Evolutionary conservation across 1,139 yeast species (phyloP), one percentile per base, ranked within the genome.

Genomic region (Yamadazyma taylorii): DNA sequence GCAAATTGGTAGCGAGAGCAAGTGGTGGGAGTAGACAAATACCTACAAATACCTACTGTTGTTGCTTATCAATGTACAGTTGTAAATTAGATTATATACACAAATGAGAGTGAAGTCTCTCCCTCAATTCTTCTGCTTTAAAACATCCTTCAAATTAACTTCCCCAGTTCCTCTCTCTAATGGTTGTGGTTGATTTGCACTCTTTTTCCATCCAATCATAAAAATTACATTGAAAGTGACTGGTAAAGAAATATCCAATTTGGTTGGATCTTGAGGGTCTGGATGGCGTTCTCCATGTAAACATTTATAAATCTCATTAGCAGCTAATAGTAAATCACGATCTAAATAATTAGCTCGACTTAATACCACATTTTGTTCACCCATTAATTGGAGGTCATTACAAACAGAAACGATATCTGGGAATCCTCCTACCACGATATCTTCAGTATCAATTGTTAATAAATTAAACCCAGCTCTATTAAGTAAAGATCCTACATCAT

Each of bases 161-260:
- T 81, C 77, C 1, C 82, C 95, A 12, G 82, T 55, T 1, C 95
- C 95, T 45, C 95, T 67, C 38, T 75, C 73, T 46, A 85, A 69
- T 1, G 95, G 94, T 52, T 81, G 68, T 3, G 89, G 89, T 53
- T 85, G 88, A 37, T 60, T 56, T 5, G 72, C 75, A 41, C 86
- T 75, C 48, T 82, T 81, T 58, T 85, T 87, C 96, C 96, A 87
- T 1, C 95, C 96, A 56, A 87, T 85, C 87, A 87, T 81, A 55
- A 81, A 83, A 14, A 87, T 78, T 35, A 87, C 75, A 43, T 88
- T 68, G 58, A 79, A 87, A 0, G 95, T 87, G 4, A 75, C 80
- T 1, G 83, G 83, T 29, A 78, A 56, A 2, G 75, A 64, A 15
- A 63, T 56, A 10, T 14, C 30, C 19, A 16, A 15, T 17, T 27